phyloP scores from a whole-genome alignment of 805 yeast genomes.

The Yarrowia divulgata region DNA sequence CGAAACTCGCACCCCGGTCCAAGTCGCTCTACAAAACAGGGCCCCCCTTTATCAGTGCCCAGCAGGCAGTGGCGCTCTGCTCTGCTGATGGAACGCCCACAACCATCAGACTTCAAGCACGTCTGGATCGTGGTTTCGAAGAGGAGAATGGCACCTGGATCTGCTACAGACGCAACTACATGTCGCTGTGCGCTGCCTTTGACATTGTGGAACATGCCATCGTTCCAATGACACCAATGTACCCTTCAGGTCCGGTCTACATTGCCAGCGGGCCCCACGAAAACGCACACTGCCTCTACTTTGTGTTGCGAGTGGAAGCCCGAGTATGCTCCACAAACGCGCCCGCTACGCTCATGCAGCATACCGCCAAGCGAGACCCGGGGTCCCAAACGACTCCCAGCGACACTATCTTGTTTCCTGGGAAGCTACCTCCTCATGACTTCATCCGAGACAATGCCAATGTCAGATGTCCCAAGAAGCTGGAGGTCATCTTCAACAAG shows the following conservation, averaged over 20 bases:
- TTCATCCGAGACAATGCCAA: slow-evolving; percentile 32
- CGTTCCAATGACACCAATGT: neutral
- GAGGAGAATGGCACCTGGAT: slow-evolving; percentile 38
- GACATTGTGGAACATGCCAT: slow-evolving; percentile 33
- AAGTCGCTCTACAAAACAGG: slow-evolving; percentile 36
- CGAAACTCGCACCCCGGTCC: slow-evolving; percentile 33
- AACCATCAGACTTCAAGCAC: slow-evolving; percentile 24
- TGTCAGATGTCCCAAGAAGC: slow-evolving; percentile 23
- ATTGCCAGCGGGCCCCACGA: slow-evolving; percentile 20
- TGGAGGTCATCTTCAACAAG: slow-evolving; percentile 10
- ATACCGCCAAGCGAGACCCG: slow-evolving; percentile 32
- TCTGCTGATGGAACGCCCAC: slow-evolving; percentile 7
- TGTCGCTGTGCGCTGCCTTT: slow-evolving; percentile 39
- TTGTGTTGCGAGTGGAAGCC: slow-evolving; percentile 32
- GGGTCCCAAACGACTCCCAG: slow-evolving; percentile 25
- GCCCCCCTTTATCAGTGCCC: neutral
- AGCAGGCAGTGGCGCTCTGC: slow-evolving; percentile 2
- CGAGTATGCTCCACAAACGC: slow-evolving; percentile 9
- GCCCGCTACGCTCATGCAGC: slow-evolving; percentile 18
- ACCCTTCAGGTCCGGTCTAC: slow-evolving; percentile 25
- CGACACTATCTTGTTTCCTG: slow-evolving; percentile 16
- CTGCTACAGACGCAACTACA: slow-evolving; percentile 39
- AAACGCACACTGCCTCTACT: slow-evolving; percentile 14
- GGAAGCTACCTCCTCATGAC: slow-evolving; percentile 23
- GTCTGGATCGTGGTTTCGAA: slow-evolving; percentile 39